Base-by-base conservation (phyloP, 805 yeast species). In the Candida chilensis region DNA sequence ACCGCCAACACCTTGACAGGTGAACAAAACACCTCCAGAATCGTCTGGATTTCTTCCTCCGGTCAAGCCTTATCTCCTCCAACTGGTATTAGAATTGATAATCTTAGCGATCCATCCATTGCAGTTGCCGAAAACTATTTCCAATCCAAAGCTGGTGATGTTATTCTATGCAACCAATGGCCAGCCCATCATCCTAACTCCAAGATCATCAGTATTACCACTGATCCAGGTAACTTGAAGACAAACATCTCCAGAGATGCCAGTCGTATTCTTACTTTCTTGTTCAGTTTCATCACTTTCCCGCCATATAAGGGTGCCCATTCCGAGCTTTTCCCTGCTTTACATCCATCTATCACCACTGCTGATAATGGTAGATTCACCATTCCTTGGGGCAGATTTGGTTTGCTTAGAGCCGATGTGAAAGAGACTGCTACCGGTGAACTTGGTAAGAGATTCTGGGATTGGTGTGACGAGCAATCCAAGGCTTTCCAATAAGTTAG, bases 131-230 rank as follows among this genome's bases (percentile, higher is more conserved):
- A n/a, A n/a, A 20, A 35, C 16, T 65, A 70, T 39, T 63, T 58
- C 4, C 67, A 64, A 41, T 54, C 66, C 17, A 70, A 70, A 45
- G n/a, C n/a, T n/a, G n/a, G n/a, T n/a, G n/a, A n/a, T n/a, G n/a
- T n/a, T n/a, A n/a, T n/a, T n/a, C n/a, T n/a, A n/a, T n/a, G n/a
- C n/a, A n/a, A n/a, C n/a, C n/a, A n/a, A n/a, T n/a, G n/a, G n/a
- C n/a, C n/a, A n/a, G n/a, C n/a, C n/a, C n/a, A n/a, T n/a, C n/a
- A n/a, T n/a, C n/a, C n/a, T n/a, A n/a, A n/a, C n/a, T n/a, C n/a
- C n/a, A 42, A 47, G 5, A 50, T 61, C 5, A 45, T 59, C 24
- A 44, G 55, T 14, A 34, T 62, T 5, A 39, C 63, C 2, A 50
- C 49, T 1, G 65, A 64, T 37, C 74, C 74, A 1, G 74, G 73